Evolutionary conservation across 768 basidiomycete species (phyloP).

Genomic region (Boletus reticuloceps): DNA sequence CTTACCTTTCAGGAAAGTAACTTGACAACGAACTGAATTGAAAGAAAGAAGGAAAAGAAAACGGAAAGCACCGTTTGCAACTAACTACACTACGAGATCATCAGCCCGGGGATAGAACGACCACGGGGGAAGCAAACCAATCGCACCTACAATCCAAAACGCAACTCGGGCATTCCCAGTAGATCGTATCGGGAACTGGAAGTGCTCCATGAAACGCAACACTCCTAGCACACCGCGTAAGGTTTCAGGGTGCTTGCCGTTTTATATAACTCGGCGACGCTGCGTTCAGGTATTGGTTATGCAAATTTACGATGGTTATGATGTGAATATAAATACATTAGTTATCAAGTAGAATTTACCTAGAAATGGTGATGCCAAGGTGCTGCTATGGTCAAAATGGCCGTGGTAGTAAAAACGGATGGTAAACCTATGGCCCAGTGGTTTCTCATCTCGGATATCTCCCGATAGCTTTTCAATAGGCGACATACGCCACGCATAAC

Average conservation of each 20-base stretch:
- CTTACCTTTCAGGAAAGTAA: background rate
- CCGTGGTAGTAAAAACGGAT: no score
- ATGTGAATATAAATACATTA: background rate
- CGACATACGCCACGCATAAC: constrained; percentile 75
- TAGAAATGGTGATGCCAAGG: no score
- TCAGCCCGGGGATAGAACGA: background rate
- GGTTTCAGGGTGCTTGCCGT: background rate
- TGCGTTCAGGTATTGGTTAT: background rate
- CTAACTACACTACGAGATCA: background rate
- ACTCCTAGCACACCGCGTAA: no score
- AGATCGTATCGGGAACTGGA: background rate
- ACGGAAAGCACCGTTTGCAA: no score
- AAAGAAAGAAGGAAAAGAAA: background rate
- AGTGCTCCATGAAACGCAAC: background rate
- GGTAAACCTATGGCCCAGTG: constrained; percentile 1
- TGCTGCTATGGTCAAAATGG: no score
- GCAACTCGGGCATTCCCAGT: background rate
- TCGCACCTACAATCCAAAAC: background rate
- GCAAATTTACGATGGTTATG: background rate
- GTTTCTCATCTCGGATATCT: constrained; percentile 4
- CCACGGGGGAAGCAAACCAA: background rate
- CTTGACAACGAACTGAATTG: background rate
- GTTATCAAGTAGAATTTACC: background rate
- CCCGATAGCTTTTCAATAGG: constrained; percentile 39
- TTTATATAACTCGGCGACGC: background rate